phyloP scores from a whole-genome alignment of 106 monocot genomes.

The Apostasia ramifera region DNA sequence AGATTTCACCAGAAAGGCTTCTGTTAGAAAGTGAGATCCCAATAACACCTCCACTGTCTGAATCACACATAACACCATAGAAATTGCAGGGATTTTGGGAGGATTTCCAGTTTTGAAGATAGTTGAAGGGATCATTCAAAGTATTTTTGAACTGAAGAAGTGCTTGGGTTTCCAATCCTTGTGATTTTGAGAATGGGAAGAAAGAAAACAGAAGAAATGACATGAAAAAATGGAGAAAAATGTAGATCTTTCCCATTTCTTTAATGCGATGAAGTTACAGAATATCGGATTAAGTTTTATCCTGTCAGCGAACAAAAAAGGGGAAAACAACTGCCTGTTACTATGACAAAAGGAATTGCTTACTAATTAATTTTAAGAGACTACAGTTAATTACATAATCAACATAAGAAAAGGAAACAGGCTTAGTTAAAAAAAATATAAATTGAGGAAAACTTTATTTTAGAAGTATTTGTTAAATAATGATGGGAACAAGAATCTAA shows the following conservation, averaged over 20 bases:
- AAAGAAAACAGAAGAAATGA: slow-evolving; percentile 18
- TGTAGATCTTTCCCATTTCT: slow-evolving; percentile 15
- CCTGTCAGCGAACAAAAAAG: too few species aligned
- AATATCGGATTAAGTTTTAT: too few species aligned
- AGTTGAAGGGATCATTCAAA: slow-evolving; percentile 47
- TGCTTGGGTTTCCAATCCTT: slow-evolving; percentile 24
- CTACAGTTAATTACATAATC: too few species aligned
- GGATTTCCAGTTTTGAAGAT: slow-evolving; percentile 41
- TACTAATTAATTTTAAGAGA: too few species aligned
- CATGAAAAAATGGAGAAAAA: slow-evolving; percentile 13
- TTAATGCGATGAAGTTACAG: not conserved
- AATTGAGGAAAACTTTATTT: too few species aligned
- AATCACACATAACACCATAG: slow-evolving; percentile 54
- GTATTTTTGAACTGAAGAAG: slow-evolving; percentile 53
- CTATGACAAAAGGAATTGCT: too few species aligned
- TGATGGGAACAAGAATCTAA: too few species aligned
- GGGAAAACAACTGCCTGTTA: too few species aligned
- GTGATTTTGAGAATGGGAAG: slow-evolving; percentile 14
- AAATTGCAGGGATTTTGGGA: slow-evolving; percentile 49
- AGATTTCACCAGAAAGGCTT: slow-evolving; percentile 62
- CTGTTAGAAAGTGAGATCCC: slow-evolving; percentile 42
- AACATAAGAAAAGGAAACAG: too few species aligned
- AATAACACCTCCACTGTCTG: slow-evolving; percentile 28
- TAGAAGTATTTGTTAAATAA: too few species aligned
- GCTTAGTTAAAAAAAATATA: too few species aligned